These are phyloP conservation scores for Gossypium ekmanianum DNA, from an alignment of 345 rosid species.

Conservation along the genomic window DNA sequence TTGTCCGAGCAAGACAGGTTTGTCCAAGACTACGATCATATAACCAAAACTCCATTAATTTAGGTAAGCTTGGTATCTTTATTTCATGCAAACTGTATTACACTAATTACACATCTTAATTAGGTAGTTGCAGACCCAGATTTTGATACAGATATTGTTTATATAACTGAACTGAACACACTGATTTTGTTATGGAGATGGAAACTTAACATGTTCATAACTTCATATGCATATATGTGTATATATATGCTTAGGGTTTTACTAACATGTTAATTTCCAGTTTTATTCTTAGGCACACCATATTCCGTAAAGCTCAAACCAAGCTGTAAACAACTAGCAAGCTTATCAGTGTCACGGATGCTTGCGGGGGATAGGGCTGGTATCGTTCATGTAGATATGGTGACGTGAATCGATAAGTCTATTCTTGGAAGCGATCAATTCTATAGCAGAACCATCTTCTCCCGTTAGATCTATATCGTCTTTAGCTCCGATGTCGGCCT, in stretches of 20 bases:
- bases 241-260: neutral
- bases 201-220: neutral
- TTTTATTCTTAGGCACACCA: neutral
- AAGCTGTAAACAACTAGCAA: neutral
- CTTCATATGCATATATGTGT: neutral
- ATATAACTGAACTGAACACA: neutral
- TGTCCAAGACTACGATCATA: neutral
- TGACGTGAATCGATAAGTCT: neutral
- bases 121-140: neutral
- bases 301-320: neutral
- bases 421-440: no score
- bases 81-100: neutral
- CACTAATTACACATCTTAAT: neutral
- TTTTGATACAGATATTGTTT: neutral
- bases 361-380: no score
- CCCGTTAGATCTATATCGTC: neutral
- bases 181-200: neutral
- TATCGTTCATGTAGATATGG: neutral
- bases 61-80: slow-evolving; percentile 4
- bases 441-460: neutral
- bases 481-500: neutral
- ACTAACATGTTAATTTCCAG: neutral
- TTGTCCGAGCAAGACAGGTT: neutral
- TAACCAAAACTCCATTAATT: neutral
- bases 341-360: neutral